Base-by-base conservation (phyloP, 768 basidiomycete genomes). In the Termitomyces eurrhizus region DNA sequence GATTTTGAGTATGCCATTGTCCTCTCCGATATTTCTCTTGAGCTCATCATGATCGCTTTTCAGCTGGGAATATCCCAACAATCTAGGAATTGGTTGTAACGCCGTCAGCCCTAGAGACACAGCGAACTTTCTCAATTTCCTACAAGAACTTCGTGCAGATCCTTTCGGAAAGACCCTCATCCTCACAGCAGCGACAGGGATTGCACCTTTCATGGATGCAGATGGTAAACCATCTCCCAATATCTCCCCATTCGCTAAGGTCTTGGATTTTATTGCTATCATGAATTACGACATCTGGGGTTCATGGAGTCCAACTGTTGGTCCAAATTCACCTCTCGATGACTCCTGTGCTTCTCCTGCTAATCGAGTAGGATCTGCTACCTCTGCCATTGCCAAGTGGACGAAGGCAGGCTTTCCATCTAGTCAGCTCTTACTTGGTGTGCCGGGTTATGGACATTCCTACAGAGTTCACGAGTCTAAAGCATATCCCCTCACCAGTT, bases 41-140 rank as follows among this genome's bases (percentile, higher is more conserved):
- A 11, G 9, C 42, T 44, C 42, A 39, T 35, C 8, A 26, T 46
- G 29, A 35, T 21, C 35, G 9, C 14, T 44, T 33, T n/a, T 32
- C 56, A 93, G 92, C 68, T 95, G 93, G 93, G 94, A 96, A 75
- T 95, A 90, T 70, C 94, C 94, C 21, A 69, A 60, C n/a, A 70
- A 74, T 7, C 79, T 80, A 63, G 94, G 93, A 26, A 80, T 89
- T 7, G 84, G 84, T 1, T 90, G 90, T 64, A 96, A 97, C 69
- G 69, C 71, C 6, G 75, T 89, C 59, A 80, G 75, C n/a, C 36
- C 75, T 0, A 72, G 70, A 24, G 95, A 98, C 69, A 84, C 86
- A 1, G 76, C 80, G 13, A 94, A 97, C 74, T 90, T 91, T 73
- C 83, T 97, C 29, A 69, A 78, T 18, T 93, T 96, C 78, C 77